Percentiles rank a stretch among this genome's conserved stretches.
phyloP scores from a whole-genome alignment of 2,329 filamentous ascomycete species.

The Penicillium sp. region DNA sequence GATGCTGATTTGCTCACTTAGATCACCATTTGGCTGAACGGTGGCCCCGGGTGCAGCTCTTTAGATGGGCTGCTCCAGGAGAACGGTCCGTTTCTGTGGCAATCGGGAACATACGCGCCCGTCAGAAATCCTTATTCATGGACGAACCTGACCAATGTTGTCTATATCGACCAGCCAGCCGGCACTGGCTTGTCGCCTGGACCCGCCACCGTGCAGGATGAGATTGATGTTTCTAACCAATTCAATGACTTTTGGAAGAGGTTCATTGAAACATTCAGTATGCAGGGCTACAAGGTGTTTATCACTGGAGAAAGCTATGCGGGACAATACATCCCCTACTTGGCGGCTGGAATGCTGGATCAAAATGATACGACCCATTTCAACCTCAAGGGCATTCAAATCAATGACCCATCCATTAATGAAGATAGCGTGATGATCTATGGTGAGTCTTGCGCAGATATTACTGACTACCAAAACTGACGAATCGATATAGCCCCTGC shows the following conservation, averaged over 20 bases:
- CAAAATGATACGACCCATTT: slow-evolving; percentile 66
- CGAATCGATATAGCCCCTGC: slow-evolving; percentile 30
- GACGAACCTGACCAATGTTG: slow-evolving; percentile 71
- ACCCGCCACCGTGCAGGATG: slow-evolving; percentile 61
- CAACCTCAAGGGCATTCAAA: slow-evolving; percentile 66
- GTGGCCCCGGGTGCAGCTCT: slow-evolving; percentile 56
- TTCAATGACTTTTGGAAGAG: slow-evolving; percentile 78
- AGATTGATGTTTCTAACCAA: slow-evolving; percentile 68
- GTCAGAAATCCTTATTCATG: slow-evolving; percentile 68
- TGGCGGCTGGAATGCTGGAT: slow-evolving; percentile 71
- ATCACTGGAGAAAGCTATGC: slow-evolving; percentile 73
- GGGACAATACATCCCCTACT: slow-evolving; percentile 69
- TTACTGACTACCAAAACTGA: neutral
- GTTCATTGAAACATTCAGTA: slow-evolving; percentile 69
- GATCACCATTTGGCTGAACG: slow-evolving; percentile 48
- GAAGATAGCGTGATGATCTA: slow-evolving; percentile 53
- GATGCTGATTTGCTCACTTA: slow-evolving; percentile 3
- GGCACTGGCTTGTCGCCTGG: slow-evolving; percentile 70
- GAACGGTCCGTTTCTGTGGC: slow-evolving; percentile 72
- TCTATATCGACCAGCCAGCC: slow-evolving; percentile 56
- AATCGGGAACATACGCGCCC: slow-evolving; percentile 66
- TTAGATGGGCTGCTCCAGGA: slow-evolving; percentile 70
- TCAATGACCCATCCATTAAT: slow-evolving; percentile 70
- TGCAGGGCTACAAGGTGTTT: slow-evolving; percentile 69
- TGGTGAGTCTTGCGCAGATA: slow-evolving; percentile 27